phyloP scores from a whole-genome alignment of 371 early-diverging fungal genomes.

The Homolaphlyctis polyrhiza region DNA sequence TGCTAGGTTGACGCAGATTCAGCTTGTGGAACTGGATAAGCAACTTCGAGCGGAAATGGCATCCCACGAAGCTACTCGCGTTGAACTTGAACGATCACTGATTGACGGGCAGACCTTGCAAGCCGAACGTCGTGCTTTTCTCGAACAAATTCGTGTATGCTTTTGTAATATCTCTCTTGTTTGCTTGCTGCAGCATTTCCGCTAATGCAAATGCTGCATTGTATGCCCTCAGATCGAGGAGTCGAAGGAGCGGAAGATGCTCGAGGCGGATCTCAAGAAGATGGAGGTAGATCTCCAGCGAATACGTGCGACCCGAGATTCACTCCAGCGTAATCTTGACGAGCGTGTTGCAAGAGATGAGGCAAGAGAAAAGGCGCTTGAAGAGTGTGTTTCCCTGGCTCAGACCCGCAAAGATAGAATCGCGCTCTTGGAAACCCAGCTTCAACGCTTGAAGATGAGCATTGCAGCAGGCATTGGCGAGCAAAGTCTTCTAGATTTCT shows the following conservation, averaged over 20 bases:
- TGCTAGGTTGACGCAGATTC: conserved; percentile 2
- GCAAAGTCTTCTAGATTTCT: conserved; percentile 63
- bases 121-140: conserved; percentile 53
- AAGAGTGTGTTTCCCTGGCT: conserved; percentile 62
- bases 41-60: conserved; percentile 49
- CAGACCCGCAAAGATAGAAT: conserved; percentile 66
- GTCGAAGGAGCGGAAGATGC: conserved; percentile 56
- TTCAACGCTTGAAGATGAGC: conserved; percentile 61
- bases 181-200: neutral
- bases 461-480: conserved; percentile 61
- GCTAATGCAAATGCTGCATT: neutral
- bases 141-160: conserved; percentile 26
- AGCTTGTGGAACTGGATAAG: conserved; percentile 30
- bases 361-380: conserved; percentile 53
- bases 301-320: conserved; percentile 74
- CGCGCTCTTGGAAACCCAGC: conserved; percentile 54
- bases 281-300: conserved; percentile 71
- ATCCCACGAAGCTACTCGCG: conserved; percentile 48
- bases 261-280: conserved; percentile 64
- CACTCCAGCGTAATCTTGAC: conserved; percentile 65
- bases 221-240: conserved; percentile 20
- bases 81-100: conserved; percentile 41
- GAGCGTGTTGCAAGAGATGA: conserved; percentile 63
- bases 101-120: conserved; percentile 71
- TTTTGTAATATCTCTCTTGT: neutral